These are phyloP conservation scores for Phytopythium sindhum DNA, from an alignment of 352 stramenopile species.

Conservation along the genomic window DNA sequence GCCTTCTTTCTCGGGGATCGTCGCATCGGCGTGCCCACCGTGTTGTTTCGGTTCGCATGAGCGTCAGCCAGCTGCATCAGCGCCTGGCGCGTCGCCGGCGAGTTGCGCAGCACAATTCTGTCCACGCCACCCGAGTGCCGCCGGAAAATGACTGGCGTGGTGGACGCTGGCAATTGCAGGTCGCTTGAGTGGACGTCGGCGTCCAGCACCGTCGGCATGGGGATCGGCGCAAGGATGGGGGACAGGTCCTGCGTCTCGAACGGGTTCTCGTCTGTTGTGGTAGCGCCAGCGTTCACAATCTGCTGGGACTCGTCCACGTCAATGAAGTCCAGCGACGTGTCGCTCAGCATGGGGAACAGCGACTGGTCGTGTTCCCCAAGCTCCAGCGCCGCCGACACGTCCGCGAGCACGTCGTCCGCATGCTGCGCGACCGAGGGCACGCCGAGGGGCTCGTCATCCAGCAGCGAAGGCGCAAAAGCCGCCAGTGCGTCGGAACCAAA, in stretches of 20 bases:
- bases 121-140: slow-evolving; percentile 12
- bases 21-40: slow-evolving; percentile 8
- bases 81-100: background rate
- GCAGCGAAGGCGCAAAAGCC: slow-evolving; percentile 28
- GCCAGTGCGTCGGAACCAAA: slow-evolving; percentile 27
- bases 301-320: slow-evolving; percentile 25
- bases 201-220: slow-evolving; percentile 7
- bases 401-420: slow-evolving; percentile 26
- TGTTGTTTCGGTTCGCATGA: slow-evolving; percentile 11
- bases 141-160: slow-evolving; percentile 12
- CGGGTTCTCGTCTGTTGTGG: slow-evolving; percentile 22
- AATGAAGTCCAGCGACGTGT: slow-evolving; percentile 36
- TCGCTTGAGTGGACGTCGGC: background rate
- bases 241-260: slow-evolving; percentile 44
- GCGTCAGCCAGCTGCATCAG: slow-evolving; percentile 10
- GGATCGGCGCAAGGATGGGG: slow-evolving; percentile 50
- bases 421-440: slow-evolving; percentile 19
- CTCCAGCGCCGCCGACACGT: slow-evolving; percentile 15
- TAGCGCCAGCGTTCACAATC: slow-evolving; percentile 16
- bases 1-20: slow-evolving; percentile 14
- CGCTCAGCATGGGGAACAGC: slow-evolving; percentile 27
- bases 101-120: slow-evolving; percentile 11
- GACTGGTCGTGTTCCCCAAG: slow-evolving; percentile 16
- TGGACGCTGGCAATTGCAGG: background rate
- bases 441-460: slow-evolving; percentile 52